Conservation (phyloP, 78 protist genomes). For the Chrysochromulina parva region DNA sequence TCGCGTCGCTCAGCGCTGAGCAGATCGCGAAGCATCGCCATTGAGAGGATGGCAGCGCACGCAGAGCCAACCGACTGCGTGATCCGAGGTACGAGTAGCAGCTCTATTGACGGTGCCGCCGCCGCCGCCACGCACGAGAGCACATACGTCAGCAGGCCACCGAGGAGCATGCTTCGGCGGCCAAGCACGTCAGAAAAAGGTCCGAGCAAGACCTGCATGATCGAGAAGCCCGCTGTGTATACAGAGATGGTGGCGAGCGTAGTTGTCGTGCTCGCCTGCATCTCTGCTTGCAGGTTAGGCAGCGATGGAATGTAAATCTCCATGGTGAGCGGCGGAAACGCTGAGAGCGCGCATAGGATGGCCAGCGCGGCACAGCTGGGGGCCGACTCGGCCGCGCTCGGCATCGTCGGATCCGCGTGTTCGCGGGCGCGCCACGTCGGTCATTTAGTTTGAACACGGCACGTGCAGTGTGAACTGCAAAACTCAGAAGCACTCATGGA, state of each 20-base stretch:
- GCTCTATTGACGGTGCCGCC: not conserved
- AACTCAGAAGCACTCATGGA: no score
- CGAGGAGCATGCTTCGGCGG: not conserved
- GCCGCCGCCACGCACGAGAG: not conserved
- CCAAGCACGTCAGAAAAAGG: not conserved
- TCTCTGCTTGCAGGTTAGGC: not conserved
- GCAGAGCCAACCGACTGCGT: not conserved
- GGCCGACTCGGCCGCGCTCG: no score
- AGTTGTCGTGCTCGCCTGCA: not conserved
- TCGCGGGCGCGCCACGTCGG: no score
- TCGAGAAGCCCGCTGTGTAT: not conserved
- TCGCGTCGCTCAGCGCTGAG: not conserved
- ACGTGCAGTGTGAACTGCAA: no score
- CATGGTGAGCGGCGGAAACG: not conserved
- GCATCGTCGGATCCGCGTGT: no score
- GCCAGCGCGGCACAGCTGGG: no score
- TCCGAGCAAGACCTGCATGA: not conserved
- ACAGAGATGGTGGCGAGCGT: not conserved
- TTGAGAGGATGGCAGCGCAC: not conserved
- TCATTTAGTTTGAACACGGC: no score
- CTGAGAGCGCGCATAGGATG: not conserved
- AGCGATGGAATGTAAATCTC: not conserved
- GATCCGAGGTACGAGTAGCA: not conserved
- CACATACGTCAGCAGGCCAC: not conserved
- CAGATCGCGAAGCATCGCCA: not conserved